Evolutionary conservation across 495 filamentous ascomycete species (phyloP).

Genomic region (Niebla homalea): DNA sequence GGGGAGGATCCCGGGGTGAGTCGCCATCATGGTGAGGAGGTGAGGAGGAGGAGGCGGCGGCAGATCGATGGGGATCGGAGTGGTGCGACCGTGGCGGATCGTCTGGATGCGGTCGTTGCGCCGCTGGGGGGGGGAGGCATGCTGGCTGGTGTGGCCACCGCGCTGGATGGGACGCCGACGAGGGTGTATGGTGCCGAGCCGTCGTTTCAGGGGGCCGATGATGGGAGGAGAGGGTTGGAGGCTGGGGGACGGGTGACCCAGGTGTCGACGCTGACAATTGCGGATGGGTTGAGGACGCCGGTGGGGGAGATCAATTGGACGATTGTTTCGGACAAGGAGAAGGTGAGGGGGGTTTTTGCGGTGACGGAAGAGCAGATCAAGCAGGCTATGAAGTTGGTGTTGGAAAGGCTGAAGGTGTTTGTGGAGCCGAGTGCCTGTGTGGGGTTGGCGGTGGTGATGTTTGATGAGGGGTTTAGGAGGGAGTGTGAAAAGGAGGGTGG

Average conservation of each 20-base stretch:
- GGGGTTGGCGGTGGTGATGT: constrained; percentile 68
- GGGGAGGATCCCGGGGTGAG: constrained; percentile 14
- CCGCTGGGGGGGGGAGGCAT: constrained; percentile 84
- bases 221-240: constrained; percentile 55
- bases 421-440: constrained; percentile 87
- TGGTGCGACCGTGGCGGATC: background rate
- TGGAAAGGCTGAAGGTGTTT: constrained; percentile 85
- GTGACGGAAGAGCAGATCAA: constrained; percentile 78
- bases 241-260: constrained; percentile 44
- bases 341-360: constrained; percentile 60
- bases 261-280: constrained; percentile 71
- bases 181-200: constrained; percentile 88
- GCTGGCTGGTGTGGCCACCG: constrained; percentile 69
- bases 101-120: constrained; percentile 67
- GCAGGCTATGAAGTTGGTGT: constrained; percentile 57
- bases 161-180: constrained; percentile 46
- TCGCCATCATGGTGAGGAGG: background rate
- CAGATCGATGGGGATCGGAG: constrained; percentile 1
- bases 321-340: constrained; percentile 58
- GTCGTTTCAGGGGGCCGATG: constrained; percentile 70
- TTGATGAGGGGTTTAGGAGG: constrained; percentile 67
- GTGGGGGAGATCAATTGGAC: constrained; percentile 68
- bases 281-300: constrained; percentile 79
- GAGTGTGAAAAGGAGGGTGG: constrained; percentile 58
- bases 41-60: background rate